These are phyloP conservation scores for Blastobotrys capitulatus DNA, from an alignment of 1,139 yeast species.

Conservation along the genomic window DNA sequence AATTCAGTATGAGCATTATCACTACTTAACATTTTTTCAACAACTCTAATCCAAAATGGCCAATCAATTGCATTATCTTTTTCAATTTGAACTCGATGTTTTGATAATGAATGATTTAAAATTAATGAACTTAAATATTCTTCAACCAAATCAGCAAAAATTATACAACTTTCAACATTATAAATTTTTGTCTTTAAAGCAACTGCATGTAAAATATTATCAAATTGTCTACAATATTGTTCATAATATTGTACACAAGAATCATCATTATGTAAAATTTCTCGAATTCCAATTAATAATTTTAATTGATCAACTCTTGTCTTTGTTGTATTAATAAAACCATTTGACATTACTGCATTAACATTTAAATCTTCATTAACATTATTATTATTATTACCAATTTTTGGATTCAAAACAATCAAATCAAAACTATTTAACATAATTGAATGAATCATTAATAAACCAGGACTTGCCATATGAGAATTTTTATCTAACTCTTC, in stretches of 20 bases:
- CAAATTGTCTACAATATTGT: conserved; percentile 33
- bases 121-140: conserved; percentile 33
- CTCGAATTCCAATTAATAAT: conserved; percentile 31
- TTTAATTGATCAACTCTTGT: conserved; percentile 34
- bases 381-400: conserved; percentile 10
- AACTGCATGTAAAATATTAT: conserved; percentile 33
- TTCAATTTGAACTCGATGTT: conserved; percentile 24
- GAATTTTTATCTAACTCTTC: conserved; percentile 20
- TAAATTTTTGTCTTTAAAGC: conserved; percentile 35
- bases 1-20: conserved; percentile 60
- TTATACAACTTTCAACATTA: conserved; percentile 42
- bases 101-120: conserved; percentile 24
- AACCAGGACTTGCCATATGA: conserved; percentile 35
- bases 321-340: conserved; percentile 22
- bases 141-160: conserved; percentile 44
- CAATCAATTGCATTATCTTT: conserved; percentile 46
- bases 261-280: conserved; percentile 34
- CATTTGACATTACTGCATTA: conserved; percentile 25
- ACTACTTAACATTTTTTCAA: conserved; percentile 53
- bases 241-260: conserved; percentile 29
- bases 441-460: conserved; percentile 31
- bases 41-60: conserved; percentile 70
- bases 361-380: conserved; percentile 30
- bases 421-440: conserved; percentile 31
- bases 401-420: conserved; percentile 21